phyloP scores from a whole-genome alignment of 1,284 basidiomycete genomes.

The Porodaedalea pini region DNA sequence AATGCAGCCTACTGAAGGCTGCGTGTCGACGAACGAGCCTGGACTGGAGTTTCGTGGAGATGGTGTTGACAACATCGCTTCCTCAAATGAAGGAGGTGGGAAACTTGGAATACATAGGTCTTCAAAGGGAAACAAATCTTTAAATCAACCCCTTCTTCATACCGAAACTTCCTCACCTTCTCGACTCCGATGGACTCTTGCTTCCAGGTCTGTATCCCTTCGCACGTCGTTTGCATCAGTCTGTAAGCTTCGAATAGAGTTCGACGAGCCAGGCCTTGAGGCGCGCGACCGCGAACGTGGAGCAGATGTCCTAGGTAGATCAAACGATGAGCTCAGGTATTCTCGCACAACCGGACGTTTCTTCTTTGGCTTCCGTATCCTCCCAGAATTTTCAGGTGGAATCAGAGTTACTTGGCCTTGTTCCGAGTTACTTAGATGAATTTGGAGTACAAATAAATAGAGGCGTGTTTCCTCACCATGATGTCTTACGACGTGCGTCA shows the following conservation, averaged over 20 bases:
- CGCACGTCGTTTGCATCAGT: too few relatives aligned
- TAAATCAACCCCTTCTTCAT: too few relatives aligned
- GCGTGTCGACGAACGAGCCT: background rate
- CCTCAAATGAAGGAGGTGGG: constrained; percentile 20
- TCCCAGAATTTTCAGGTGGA: constrained; percentile 50
- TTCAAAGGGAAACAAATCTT: background rate
- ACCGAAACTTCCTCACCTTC: too few relatives aligned
- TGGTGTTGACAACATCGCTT: constrained; percentile 4
- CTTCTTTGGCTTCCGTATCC: constrained; percentile 47
- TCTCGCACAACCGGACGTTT: background rate
- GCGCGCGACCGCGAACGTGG: background rate
- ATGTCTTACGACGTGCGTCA: constrained; percentile 51
- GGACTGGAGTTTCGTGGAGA: background rate
- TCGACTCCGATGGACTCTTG: too few relatives aligned
- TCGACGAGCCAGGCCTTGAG: background rate
- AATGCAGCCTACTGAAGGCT: background rate
- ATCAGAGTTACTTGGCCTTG: constrained; percentile 43
- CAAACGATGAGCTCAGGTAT: background rate
- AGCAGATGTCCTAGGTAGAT: background rate
- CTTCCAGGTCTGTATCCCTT: too few relatives aligned
- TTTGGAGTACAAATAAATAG: background rate
- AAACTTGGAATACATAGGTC: constrained; percentile 10
- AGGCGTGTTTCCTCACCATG: constrained; percentile 32
- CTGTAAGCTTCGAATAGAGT: too few relatives aligned
- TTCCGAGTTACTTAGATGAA: background rate